These are phyloP conservation scores for Colletotrichum neosansevieriae DNA, from an alignment of 2,329 filamentous ascomycete genomes.

Conservation along the genomic window DNA sequence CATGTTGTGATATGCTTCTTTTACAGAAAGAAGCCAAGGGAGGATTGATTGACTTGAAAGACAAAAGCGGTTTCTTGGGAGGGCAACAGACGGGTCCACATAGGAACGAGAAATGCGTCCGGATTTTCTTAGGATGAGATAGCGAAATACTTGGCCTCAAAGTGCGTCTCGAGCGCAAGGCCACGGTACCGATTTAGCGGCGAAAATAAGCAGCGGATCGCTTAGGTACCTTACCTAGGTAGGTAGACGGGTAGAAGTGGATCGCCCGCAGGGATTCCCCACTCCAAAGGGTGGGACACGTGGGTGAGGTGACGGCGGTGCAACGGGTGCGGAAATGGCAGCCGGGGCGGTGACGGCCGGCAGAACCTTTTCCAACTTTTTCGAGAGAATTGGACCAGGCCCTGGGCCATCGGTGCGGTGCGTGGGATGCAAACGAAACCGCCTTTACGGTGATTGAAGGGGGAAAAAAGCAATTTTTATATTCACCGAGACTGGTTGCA, in stretches of 20 bases:
- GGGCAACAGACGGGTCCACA: too few species aligned
- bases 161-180: background rate
- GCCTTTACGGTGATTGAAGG: background rate
- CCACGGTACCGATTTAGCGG: background rate
- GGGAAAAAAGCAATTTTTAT: background rate
- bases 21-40: background rate
- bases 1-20: background rate
- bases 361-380: constrained; percentile 40
- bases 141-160: background rate
- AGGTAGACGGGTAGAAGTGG: constrained; percentile 40
- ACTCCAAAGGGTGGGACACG: constrained; percentile 9
- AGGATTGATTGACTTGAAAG: background rate
- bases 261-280: constrained; percentile 4
- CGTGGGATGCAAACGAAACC: background rate
- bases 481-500: background rate
- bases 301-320: constrained; percentile 32
- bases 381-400: background rate
- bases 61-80: background rate
- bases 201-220: constrained; percentile 7
- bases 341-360: constrained; percentile 30
- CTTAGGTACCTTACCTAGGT: too few species aligned
- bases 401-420: constrained; percentile 12
- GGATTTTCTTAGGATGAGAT: background rate
- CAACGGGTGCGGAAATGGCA: background rate
- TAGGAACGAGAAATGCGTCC: too few species aligned